phyloP scores from a whole-genome alignment of 768 basidiomycete genomes.

The Sporobolomyces pararoseus region DNA sequence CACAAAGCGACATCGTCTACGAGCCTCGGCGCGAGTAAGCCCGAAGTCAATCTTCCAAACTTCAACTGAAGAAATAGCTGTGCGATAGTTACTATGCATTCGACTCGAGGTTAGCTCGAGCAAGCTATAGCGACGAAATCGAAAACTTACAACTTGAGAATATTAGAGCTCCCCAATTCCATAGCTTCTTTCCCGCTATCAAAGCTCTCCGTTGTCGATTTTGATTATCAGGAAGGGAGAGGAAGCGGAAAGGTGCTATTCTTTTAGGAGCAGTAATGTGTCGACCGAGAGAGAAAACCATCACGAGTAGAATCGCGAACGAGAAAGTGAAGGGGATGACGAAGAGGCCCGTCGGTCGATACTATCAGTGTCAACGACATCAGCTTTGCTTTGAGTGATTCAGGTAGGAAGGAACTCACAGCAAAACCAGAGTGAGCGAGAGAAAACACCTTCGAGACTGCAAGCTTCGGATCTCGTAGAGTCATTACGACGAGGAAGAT shows the following conservation, averaged over 20 bases:
- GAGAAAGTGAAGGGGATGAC: constrained; percentile 7
- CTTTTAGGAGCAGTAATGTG: not conserved
- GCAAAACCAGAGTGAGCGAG: constrained; percentile 15
- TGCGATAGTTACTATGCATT: not conserved
- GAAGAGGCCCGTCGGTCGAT: not conserved
- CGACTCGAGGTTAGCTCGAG: not conserved
- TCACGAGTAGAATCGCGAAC: not conserved
- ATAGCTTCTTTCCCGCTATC: not conserved
- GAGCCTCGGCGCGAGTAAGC: not conserved
- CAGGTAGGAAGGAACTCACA: constrained; percentile 1
- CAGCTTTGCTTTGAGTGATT: too few relatives aligned
- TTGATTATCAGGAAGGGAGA: not conserved
- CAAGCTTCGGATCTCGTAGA: not conserved
- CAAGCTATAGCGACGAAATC: not conserved
- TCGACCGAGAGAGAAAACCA: constrained; percentile 7
- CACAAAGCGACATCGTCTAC: constrained; percentile 5
- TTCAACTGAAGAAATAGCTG: not conserved
- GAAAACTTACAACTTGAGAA: not conserved
- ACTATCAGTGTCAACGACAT: not conserved
- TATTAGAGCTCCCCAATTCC: constrained; percentile 4
- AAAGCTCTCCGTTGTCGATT: constrained; percentile 1
- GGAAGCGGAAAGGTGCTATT: not conserved
- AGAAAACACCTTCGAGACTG: not conserved
- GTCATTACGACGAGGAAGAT: constrained; percentile 15
- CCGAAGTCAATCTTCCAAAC: constrained; percentile 1